phyloP scores from a whole-genome alignment of 73 alveolate species.

The Stentor coeruleus region DNA sequence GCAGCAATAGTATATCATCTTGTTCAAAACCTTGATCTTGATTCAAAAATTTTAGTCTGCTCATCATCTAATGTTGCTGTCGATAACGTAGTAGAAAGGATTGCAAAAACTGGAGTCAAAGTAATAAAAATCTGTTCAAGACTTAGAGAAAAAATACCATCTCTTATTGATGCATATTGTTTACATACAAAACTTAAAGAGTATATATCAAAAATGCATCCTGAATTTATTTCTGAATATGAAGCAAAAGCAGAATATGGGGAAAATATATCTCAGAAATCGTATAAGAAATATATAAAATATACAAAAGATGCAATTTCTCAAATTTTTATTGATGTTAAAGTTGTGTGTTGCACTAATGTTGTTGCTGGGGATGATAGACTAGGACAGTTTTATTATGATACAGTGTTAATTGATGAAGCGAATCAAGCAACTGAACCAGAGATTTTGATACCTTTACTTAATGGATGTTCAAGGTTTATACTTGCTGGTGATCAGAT shows the following conservation, averaged over 20 bases:
- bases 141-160: not conserved
- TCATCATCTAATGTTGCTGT: conserved; percentile 28
- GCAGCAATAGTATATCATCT: conserved; percentile 48
- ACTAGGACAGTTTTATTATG: not conserved
- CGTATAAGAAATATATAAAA: not conserved
- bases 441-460: conserved; percentile 77
- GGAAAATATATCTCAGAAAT: not conserved
- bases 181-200: not conserved
- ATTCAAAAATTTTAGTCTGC: conserved; percentile 3
- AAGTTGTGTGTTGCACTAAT: not conserved
- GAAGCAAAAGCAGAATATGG: not conserved
- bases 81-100: conserved; percentile 4
- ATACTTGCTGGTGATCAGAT: conserved; percentile 90
- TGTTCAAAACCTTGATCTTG: not conserved
- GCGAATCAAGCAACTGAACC: conserved; percentile 90
- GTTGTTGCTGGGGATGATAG: not conserved
- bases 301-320: not conserved
- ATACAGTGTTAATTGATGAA: conserved; percentile 69
- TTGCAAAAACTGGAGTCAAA: not conserved
- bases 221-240: too few relatives aligned
- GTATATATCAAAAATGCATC: not conserved
- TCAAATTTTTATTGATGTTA: too few relatives aligned
- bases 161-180: not conserved
- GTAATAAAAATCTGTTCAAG: not conserved
- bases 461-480: conserved; percentile 60